Evolutionary conservation across 2,329 filamentous ascomycete genomes (phyloP), one percentile per base, ranked within the genome.

Genomic region (Aureobasidium zeae): DNA sequence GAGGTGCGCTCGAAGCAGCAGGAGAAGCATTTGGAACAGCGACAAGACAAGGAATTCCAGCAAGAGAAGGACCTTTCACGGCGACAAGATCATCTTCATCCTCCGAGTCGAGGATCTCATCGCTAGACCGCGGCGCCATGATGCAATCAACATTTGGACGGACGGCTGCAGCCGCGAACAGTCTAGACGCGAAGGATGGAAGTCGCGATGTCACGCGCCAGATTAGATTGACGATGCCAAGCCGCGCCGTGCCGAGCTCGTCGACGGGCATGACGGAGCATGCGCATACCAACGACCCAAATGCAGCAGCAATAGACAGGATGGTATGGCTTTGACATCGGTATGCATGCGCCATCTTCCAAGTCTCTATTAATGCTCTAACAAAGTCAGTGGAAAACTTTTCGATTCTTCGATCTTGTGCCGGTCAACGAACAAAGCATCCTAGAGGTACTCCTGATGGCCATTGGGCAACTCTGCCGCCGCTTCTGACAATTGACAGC

Each of bases 321-420:
- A 43, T 26, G 50, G 49, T 11, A 65, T 65, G 63, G 63, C 63
- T 46, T 55, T 65, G 55, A 63, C 63, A 57, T 62, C 63, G 59
- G 63, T 65, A 49, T 30, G 63, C 64, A 49, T 30, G 48, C 29
- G 21, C 21, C 15, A 12, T 19, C 15, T 22, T 9, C 6, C 9
- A 21, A 7, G 15, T 11, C 24, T 2, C 5, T 39, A 17, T 20
- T 20, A 15, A n/a, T 31, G 46, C 4, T 25, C 22, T 49, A 37
- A 48, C 37, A 32, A 4, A 46, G 37, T 38, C 52, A 94, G 89
- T 96, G 91, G 89, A 95, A 95, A 83, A 81, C 83, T 55, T 98
- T 98, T 71, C 88, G 94, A 74, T 98, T 98, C 80, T 96, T 98
- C 76, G 86, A 95, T 67, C 86, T 94, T 63, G 79, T 79, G 61